These are phyloP conservation scores for Verticillium alfalfae DNA, from an alignment of 2,329 filamentous ascomycete genomes.

Conservation along the genomic window DNA sequence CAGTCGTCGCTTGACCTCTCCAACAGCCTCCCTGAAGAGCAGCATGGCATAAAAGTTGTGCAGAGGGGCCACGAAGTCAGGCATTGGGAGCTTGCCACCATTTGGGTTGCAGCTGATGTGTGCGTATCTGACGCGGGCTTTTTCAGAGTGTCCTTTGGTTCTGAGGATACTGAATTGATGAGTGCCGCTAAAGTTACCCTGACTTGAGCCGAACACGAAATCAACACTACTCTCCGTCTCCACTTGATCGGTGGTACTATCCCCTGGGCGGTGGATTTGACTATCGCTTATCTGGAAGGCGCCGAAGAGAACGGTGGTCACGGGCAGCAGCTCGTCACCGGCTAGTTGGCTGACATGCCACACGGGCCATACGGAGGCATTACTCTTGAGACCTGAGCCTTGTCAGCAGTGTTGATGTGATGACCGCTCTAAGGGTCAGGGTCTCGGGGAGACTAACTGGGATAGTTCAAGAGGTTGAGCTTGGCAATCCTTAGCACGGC, in stretches of 20 bases:
- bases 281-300: constrained; percentile 18
- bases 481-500: constrained; percentile 5
- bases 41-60: constrained; percentile 17
- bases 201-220: constrained; percentile 20
- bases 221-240: constrained; percentile 18
- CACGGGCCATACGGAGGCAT: not conserved
- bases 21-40: constrained; percentile 18
- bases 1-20: constrained; percentile 8
- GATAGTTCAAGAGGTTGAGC: not conserved
- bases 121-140: constrained; percentile 11
- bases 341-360: not conserved
- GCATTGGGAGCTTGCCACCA: constrained; percentile 9
- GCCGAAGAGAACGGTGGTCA: constrained; percentile 17
- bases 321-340: constrained; percentile 6
- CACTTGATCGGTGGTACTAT: not conserved
- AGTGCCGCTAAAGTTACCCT: constrained; percentile 17
- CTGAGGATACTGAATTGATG: constrained; percentile 21
- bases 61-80: constrained; percentile 13
- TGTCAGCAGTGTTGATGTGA: too few species aligned
- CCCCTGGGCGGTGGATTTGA: not conserved
- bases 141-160: not conserved
- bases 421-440: too few species aligned
- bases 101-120: constrained; percentile 19
- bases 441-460: constrained; percentile 1
- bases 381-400: not conserved